Percentiles rank a stretch among this genome's conserved stretches.
Evolutionary conservation across 805 yeast genomes (phyloP).

Genomic region (Yamadazyma ubonensis): DNA sequence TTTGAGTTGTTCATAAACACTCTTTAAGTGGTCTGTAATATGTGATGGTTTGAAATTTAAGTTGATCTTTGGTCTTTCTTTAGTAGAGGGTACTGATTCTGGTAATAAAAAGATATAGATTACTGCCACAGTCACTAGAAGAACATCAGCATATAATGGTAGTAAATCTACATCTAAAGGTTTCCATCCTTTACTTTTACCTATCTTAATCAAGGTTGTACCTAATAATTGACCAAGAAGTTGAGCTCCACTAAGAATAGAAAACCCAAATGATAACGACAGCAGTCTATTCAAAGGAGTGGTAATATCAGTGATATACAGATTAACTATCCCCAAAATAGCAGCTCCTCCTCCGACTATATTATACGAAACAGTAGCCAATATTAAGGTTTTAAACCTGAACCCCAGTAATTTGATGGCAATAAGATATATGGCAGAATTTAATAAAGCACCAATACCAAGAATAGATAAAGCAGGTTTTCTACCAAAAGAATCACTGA

Average conservation of each 20-base stretch:
- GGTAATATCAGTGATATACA: constrained; percentile 73
- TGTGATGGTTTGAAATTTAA: not conserved
- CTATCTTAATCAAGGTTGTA: not conserved
- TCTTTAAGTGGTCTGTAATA: not conserved
- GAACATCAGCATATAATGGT: not conserved
- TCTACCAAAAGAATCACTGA: constrained; percentile 38
- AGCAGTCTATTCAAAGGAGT: constrained; percentile 52
- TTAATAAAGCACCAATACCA: constrained; percentile 9
- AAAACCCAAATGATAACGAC: constrained; percentile 55
- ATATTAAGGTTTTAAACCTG: constrained; percentile 30
- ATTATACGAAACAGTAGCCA: constrained; percentile 43
- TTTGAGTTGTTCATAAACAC: constrained; percentile 1
- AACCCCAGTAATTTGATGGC: constrained; percentile 1
- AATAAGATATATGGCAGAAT: not conserved
- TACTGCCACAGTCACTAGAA: not conserved
- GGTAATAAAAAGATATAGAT: constrained; percentile 17
- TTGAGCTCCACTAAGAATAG: constrained; percentile 37
- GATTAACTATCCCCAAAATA: constrained; percentile 54
- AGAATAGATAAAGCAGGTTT: constrained; percentile 24
- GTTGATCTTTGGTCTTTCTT: not conserved
- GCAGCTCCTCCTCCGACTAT: constrained; percentile 62
- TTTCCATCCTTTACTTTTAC: not conserved
- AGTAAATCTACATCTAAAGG: not conserved
- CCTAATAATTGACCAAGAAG: constrained; percentile 4
- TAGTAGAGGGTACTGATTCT: not conserved